Percentiles rank a stretch among this genome's conserved stretches.
Evolutionary conservation across 2,329 filamentous ascomycete genomes (phyloP).

Genomic region (Fusarium kyushuense): DNA sequence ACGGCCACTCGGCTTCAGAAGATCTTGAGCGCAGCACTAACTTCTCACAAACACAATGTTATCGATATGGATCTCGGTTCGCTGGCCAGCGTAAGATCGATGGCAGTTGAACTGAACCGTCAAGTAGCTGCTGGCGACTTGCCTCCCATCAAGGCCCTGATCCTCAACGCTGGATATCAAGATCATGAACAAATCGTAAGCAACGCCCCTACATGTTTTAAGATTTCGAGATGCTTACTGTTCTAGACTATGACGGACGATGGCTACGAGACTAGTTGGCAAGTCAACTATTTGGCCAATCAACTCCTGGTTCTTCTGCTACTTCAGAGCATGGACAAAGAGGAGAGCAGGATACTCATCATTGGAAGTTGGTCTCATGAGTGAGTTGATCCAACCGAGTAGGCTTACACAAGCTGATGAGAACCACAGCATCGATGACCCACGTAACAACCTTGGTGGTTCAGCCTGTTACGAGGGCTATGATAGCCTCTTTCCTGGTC

Average conservation of each 20-base stretch:
- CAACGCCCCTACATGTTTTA: not conserved
- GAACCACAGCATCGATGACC: conserved; percentile 45
- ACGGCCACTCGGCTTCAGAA: conserved; percentile 48
- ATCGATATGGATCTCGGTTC: conserved; percentile 51
- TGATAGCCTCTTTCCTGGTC: conserved; percentile 49
- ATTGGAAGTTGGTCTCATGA: conserved; percentile 53
- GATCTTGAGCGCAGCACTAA: conserved; percentile 37
- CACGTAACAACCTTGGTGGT: conserved; percentile 42
- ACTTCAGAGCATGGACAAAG: conserved; percentile 51
- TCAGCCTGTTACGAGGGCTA: conserved; percentile 43
- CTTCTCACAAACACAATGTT: conserved; percentile 50
- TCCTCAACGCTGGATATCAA: conserved; percentile 53
- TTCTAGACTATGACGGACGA: conserved; percentile 47
- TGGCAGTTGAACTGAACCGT: conserved; percentile 48
- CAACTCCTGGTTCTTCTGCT: conserved; percentile 49
- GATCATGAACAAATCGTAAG: conserved; percentile 47
- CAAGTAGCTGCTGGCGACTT: conserved; percentile 50
- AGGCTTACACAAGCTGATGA: conserved; percentile 12
- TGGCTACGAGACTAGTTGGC: conserved; percentile 51
- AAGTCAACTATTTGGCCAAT: conserved; percentile 52
- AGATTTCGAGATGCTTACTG: conserved; percentile 3
- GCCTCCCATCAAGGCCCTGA: conserved; percentile 55
- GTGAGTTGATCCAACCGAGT: conserved; percentile 39
- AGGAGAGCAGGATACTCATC: conserved; percentile 47
- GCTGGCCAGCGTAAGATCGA: conserved; percentile 46